phyloP scores from a whole-genome alignment of 768 basidiomycete species.

The Rhodosporidiobolus odoratus region DNA sequence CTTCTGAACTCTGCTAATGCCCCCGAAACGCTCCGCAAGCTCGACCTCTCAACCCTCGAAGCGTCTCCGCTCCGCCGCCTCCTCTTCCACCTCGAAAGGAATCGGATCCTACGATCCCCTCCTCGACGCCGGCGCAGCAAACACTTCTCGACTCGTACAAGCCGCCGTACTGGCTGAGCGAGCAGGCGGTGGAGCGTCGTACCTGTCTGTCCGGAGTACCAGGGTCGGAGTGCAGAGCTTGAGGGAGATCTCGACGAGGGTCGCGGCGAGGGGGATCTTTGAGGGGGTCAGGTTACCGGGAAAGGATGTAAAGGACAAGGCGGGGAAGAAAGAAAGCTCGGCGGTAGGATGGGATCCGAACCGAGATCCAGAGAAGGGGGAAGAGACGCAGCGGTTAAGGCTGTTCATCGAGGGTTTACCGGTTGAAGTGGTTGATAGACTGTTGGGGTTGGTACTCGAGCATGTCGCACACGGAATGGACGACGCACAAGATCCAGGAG shows the following conservation, averaged over 20 bases:
- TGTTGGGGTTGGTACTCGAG: constrained; percentile 16
- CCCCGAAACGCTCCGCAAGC: constrained; percentile 15
- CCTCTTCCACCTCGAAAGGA: background rate
- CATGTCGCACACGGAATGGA: constrained; percentile 1
- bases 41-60: background rate
- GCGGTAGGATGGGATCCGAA: constrained; percentile 23
- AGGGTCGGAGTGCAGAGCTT: background rate
- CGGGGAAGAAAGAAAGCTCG: background rate
- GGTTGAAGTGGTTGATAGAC: constrained; percentile 14
- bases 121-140: constrained; percentile 1
- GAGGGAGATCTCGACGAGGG: background rate
- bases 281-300: background rate
- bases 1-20: too few relatives aligned
- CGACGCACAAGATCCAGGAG: constrained; percentile 8
- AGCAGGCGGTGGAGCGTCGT: constrained; percentile 18
- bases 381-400: background rate
- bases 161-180: constrained; percentile 14
- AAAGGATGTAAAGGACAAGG: background rate
- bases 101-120: background rate
- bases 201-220: background rate
- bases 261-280: constrained; percentile 9
- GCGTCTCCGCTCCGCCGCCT: constrained; percentile 1
- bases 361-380: background rate
- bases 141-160: constrained; percentile 5
- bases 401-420: constrained; percentile 4